Percentiles rank a stretch among this genome's conserved stretches.
Conservation (phyloP, 1,139 yeast genomes). For the Williopsis jadinii region DNA sequence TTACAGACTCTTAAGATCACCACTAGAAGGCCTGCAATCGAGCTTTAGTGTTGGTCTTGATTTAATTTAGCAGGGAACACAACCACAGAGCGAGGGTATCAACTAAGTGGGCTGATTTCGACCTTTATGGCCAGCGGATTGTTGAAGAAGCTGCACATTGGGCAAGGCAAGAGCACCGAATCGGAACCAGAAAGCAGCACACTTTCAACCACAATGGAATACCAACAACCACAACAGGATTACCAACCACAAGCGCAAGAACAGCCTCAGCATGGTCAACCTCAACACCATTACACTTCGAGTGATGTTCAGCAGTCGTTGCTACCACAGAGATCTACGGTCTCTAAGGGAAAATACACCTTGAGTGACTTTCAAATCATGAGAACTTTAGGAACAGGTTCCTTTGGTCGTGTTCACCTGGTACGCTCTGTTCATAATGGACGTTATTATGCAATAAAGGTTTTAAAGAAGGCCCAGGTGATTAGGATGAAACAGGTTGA, state of each 20-base stretch:
- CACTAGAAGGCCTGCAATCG: too few relatives aligned
- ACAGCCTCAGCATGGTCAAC: not conserved
- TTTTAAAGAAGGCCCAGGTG: slow-evolving; percentile 83
- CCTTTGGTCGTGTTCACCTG: slow-evolving; percentile 93
- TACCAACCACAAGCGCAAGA: slow-evolving; percentile 2
- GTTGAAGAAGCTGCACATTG: too few relatives aligned
- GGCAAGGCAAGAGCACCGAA: too few relatives aligned
- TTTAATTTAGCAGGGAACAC: too few relatives aligned
- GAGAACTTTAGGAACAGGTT: slow-evolving; percentile 94
- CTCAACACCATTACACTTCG: not conserved
- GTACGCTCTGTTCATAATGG: slow-evolving; percentile 92
- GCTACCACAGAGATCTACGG: slow-evolving; percentile 39
- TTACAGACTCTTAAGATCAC: too few relatives aligned
- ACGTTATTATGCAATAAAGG: slow-evolving; percentile 90
- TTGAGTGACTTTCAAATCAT: slow-evolving; percentile 84
- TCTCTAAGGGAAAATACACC: slow-evolving; percentile 84
- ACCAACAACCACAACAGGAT: slow-evolving; percentile 4
- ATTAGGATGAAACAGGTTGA: slow-evolving; percentile 96
- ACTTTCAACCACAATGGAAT: slow-evolving; percentile 4
- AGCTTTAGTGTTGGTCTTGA: too few relatives aligned
- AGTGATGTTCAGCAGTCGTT: slow-evolving; percentile 17
- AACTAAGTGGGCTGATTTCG: too few relatives aligned
- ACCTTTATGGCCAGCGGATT: too few relatives aligned
- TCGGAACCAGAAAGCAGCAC: too few relatives aligned
- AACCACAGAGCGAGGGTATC: too few relatives aligned